Conservation (phyloP, 2,329 filamentous ascomycete species). For the Anisogramma anomala region DNA sequence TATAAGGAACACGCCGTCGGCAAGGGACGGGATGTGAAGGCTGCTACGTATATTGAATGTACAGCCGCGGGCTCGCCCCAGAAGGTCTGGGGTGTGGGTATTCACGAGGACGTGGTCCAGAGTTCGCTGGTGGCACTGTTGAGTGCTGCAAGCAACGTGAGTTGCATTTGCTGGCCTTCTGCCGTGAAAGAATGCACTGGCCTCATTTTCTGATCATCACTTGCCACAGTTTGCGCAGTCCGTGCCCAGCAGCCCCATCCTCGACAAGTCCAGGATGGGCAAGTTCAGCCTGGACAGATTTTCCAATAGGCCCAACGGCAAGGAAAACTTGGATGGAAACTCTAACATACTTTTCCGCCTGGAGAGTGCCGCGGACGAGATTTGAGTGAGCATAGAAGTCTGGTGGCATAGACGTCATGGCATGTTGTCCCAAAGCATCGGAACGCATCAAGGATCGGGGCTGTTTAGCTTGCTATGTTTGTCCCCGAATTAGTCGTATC, state of each 20-base stretch:
- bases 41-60: constrained; percentile 92
- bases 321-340: constrained; percentile 17
- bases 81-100: constrained; percentile 80
- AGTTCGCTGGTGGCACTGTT: constrained; percentile 78
- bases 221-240: constrained; percentile 56
- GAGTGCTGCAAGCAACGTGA: constrained; percentile 74
- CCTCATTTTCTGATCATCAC: neutral
- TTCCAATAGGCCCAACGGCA: constrained; percentile 13
- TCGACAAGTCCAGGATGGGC: too few species aligned
- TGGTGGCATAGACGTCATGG: neutral
- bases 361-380: constrained; percentile 21
- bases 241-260: constrained; percentile 56
- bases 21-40: constrained; percentile 69
- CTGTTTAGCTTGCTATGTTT: neutral
- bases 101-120: constrained; percentile 87
- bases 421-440: neutral
- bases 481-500: too few species aligned
- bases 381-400: constrained; percentile 1
- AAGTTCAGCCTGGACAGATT: too few species aligned
- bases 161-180: constrained; percentile 24
- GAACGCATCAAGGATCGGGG: neutral
- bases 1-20: constrained; percentile 96
- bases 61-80: constrained; percentile 54
- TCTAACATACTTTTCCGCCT: constrained; percentile 24
- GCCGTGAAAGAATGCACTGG: too few species aligned